These are phyloP conservation scores for Neofusicoccum sp. DNA, from an alignment of 2,329 filamentous ascomycete genomes.

Conservation along the genomic window DNA sequence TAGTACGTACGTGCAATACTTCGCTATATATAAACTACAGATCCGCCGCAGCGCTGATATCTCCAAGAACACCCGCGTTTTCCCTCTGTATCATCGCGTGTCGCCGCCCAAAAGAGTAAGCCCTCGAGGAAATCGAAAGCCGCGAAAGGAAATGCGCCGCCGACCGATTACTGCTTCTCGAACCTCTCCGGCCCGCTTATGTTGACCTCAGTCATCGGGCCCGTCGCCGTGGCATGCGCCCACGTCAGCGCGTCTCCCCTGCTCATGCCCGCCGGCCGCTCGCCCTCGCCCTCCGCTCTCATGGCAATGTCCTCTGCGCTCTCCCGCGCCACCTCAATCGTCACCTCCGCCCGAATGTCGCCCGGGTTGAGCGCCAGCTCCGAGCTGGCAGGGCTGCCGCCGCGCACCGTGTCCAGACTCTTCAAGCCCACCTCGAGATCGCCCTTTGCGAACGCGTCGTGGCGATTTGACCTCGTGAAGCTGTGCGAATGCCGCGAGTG, in stretches of 20 bases:
- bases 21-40: neutral
- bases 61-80: neutral
- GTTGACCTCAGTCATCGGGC: constrained; percentile 10
- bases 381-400: constrained; percentile 6
- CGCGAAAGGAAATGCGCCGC: neutral
- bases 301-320: neutral
- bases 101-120: neutral
- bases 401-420: neutral
- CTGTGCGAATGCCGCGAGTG: neutral
- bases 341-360: constrained; percentile 3
- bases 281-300: neutral
- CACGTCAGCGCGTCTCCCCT: constrained; percentile 3
- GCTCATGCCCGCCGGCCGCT: neutral
- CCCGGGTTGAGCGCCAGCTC: constrained; percentile 13
- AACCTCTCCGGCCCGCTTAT: constrained; percentile 6
- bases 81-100: neutral
- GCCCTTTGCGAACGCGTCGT: neutral
- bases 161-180: neutral
- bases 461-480: neutral
- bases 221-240: constrained; percentile 5
- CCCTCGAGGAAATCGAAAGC: neutral
- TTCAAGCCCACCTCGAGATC: constrained; percentile 4
- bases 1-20: neutral
- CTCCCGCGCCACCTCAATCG: constrained; percentile 12
- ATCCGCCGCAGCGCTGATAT: neutral